Conservation (phyloP, 495 filamentous ascomycete species). For the Penicillium daleae region DNA sequence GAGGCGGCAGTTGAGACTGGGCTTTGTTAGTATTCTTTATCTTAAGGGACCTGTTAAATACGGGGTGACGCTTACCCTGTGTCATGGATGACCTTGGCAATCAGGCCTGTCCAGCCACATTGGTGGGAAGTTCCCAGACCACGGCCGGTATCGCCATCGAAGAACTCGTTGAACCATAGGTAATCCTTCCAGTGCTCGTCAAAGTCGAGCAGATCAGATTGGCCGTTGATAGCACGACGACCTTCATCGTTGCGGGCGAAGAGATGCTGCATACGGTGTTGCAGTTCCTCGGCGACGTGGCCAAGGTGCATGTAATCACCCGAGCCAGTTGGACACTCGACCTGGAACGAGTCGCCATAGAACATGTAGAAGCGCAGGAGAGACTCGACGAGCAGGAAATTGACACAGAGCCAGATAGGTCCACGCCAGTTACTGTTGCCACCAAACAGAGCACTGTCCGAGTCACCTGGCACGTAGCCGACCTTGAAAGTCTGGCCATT, state of each 20-base stretch:
- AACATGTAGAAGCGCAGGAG: slow-evolving; percentile 92
- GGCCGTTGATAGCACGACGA: slow-evolving; percentile 80
- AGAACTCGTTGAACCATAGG: slow-evolving; percentile 96
- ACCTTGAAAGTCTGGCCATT: slow-evolving; percentile 90
- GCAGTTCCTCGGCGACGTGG: slow-evolving; percentile 93
- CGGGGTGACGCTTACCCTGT: slow-evolving; percentile 67
- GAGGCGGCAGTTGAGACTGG: slow-evolving; percentile 83
- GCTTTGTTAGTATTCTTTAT: slow-evolving; percentile 8
- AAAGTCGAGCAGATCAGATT: slow-evolving; percentile 82
- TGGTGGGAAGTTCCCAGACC: slow-evolving; percentile 93
- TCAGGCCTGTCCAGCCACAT: slow-evolving; percentile 95
- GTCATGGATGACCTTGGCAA: slow-evolving; percentile 96
- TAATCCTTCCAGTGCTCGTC: slow-evolving; percentile 92
- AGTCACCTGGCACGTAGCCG: slow-evolving; percentile 89
- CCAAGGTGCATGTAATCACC: slow-evolving; percentile 96
- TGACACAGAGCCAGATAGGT: slow-evolving; percentile 95
- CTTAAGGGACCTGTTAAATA: not conserved
- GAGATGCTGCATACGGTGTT: slow-evolving; percentile 91
- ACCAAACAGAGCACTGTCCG: slow-evolving; percentile 89
- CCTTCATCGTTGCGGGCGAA: slow-evolving; percentile 84
- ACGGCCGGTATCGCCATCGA: slow-evolving; percentile 88
- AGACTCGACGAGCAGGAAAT: slow-evolving; percentile 92
- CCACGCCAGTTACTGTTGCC: slow-evolving; percentile 97
- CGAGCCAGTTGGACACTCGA: slow-evolving; percentile 93
- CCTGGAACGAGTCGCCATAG: slow-evolving; percentile 83